Conservation (phyloP, 768 basidiomycete genomes). For the Kwoniella mangroviensis region DNA sequence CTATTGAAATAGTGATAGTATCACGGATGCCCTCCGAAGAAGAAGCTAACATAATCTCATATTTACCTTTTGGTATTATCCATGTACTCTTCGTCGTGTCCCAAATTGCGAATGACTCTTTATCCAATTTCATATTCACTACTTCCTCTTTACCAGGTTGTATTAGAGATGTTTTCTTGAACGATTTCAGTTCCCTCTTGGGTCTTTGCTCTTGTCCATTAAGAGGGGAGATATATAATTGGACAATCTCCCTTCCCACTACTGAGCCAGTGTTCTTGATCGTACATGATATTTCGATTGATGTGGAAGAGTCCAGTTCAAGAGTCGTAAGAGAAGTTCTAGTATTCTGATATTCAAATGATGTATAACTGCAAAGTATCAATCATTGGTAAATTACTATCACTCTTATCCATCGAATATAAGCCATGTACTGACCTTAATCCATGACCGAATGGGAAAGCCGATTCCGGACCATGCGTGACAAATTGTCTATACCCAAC, state of each 20-base stretch:
- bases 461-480: conserved; percentile 63
- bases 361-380: conserved; percentile 63
- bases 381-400: background rate
- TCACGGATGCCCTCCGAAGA: background rate
- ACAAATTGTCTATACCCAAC: conserved; percentile 64
- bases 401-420: too few relatives aligned
- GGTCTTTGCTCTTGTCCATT: background rate
- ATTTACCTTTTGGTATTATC: background rate
- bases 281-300: background rate
- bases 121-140: background rate
- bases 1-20: background rate
- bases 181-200: background rate
- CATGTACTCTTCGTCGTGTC: background rate
- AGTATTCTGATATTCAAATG: conserved; percentile 64
- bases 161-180: conserved; percentile 1
- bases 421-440: conserved; percentile 64
- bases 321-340: conserved; percentile 42
- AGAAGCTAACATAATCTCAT: background rate
- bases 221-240: background rate
- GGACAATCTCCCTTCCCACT: background rate
- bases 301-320: background rate
- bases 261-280: conserved; percentile 4
- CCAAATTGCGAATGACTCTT: background rate
- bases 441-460: conserved; percentile 76
- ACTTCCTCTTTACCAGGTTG: background rate